A percentile compares a stretch with the other conserved stretches of the same genome.
Evolutionary conservation across 768 basidiomycete species (phyloP).

Genomic region (Rhodotorula toruloides): DNA sequence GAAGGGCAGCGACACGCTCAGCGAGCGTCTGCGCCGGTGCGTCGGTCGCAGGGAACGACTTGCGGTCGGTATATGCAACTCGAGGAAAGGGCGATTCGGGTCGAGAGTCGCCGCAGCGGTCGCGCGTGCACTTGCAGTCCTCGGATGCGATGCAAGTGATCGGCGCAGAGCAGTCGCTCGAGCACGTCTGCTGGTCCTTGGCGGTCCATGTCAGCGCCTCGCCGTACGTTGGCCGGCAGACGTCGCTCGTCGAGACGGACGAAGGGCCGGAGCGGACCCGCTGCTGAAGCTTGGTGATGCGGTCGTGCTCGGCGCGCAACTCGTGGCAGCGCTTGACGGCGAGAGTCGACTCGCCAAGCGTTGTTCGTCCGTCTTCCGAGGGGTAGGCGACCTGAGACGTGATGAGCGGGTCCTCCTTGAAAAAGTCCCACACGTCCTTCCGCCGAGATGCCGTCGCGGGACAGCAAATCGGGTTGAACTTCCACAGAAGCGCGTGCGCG

Average conservation of each 20-base stretch:
- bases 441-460: slow-evolving; percentile 8
- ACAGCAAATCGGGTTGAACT: slow-evolving; percentile 42
- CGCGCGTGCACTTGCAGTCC: slow-evolving; percentile 41
- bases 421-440: slow-evolving; percentile 37
- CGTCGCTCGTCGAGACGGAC: not conserved
- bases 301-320: slow-evolving; percentile 38
- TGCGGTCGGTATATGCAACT: slow-evolving; percentile 16
- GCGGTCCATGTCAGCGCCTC: slow-evolving; percentile 33
- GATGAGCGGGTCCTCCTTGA: slow-evolving; percentile 41
- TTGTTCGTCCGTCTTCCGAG: slow-evolving; percentile 38
- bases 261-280: slow-evolving; percentile 4
- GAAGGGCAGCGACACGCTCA: slow-evolving; percentile 29
- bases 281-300: slow-evolving; percentile 26
- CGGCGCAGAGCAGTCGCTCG: slow-evolving; percentile 38
- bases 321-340: slow-evolving; percentile 32
- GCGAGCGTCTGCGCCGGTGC: slow-evolving; percentile 1
- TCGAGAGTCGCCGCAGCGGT: slow-evolving; percentile 38
- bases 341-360: slow-evolving; percentile 39
- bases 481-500: slow-evolving; percentile 37
- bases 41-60: slow-evolving; percentile 9
- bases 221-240: slow-evolving; percentile 28
- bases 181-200: slow-evolving; percentile 36
- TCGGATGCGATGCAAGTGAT: slow-evolving; percentile 38
- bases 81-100: slow-evolving; percentile 21
- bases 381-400: slow-evolving; percentile 42